phyloP scores from a whole-genome alignment of 257 asterid genomes.

The Voacanga thouarsii region DNA sequence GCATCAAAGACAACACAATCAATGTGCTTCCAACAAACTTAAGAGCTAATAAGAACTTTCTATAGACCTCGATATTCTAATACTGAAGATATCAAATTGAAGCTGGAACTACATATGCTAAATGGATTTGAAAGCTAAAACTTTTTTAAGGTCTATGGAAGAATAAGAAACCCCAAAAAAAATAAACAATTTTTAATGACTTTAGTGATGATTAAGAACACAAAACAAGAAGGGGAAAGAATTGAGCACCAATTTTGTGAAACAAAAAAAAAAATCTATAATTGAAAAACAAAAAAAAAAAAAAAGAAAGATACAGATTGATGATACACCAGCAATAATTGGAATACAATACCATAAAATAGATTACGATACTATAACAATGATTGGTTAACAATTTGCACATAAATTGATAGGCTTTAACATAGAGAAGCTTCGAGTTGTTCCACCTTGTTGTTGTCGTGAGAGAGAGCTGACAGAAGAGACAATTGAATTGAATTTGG shows the following conservation, averaged over 20 bases:
- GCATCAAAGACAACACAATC: background rate
- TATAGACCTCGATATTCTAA: background rate
- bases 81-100: too few relatives aligned
- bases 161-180: too few relatives aligned
- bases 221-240: too few relatives aligned
- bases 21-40: background rate
- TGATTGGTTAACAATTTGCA: background rate
- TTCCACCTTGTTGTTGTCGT: background rate
- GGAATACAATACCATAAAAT: background rate
- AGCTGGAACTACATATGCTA: too few relatives aligned
- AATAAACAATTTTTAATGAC: too few relatives aligned
- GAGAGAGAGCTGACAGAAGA: background rate
- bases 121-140: too few relatives aligned
- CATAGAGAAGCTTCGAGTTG: background rate
- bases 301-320: too few relatives aligned
- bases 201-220: background rate
- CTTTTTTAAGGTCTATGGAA: too few relatives aligned
- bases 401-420: background rate
- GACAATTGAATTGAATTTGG: background rate
- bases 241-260: background rate
- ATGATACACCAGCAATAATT: too few relatives aligned
- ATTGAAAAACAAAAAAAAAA: background rate
- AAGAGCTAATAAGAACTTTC: background rate
- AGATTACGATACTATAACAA: background rate
- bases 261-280: background rate